These are phyloP conservation scores for Tetradesmus obliquus DNA, from an alignment of 139 green algal genomes.

Conservation along the genomic window DNA sequence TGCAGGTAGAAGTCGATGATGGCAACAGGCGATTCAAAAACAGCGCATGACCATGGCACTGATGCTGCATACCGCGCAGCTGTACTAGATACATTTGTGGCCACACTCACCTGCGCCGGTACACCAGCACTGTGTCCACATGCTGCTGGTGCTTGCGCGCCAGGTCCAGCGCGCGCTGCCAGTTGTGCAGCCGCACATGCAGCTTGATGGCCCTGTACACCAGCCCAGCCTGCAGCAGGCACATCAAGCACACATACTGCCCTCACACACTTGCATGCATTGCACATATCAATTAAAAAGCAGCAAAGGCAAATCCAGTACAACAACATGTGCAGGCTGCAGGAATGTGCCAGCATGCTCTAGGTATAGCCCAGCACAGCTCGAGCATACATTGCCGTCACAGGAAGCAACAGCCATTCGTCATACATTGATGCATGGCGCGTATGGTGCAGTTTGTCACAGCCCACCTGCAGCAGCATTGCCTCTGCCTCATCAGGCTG, in stretches of 20 bases:
- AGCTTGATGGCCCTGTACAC: constrained; percentile 86
- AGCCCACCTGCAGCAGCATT: constrained; percentile 77
- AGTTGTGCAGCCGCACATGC: constrained; percentile 77
- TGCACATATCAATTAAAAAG: too few species aligned
- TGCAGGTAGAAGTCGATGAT: too few species aligned
- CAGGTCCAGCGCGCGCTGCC: constrained; percentile 76
- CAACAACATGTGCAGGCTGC: neutral
- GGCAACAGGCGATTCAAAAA: too few species aligned
- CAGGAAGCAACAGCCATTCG: too few species aligned
- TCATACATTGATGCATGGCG: neutral
- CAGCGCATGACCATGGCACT: too few species aligned
- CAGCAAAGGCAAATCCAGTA: too few species aligned
- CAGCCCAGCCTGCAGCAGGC: constrained; percentile 68
- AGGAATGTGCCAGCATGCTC: neutral
- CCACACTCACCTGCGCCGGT: constrained; percentile 49
- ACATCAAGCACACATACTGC: neutral
- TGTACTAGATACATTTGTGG: neutral
- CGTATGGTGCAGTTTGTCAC: neutral
- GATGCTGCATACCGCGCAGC: too few species aligned
- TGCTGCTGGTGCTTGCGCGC: constrained; percentile 80
- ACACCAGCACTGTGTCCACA: constrained; percentile 80
- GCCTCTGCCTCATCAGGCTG: constrained; percentile 74
- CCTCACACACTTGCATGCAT: neutral
- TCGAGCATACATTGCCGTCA: too few species aligned
- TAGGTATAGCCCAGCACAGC: neutral